A percentile compares a stretch with the other conserved stretches of the same genome.
These are phyloP conservation scores for Tricholoma bakamatsutake DNA, from an alignment of 768 basidiomycete species.

Conservation along the genomic window DNA sequence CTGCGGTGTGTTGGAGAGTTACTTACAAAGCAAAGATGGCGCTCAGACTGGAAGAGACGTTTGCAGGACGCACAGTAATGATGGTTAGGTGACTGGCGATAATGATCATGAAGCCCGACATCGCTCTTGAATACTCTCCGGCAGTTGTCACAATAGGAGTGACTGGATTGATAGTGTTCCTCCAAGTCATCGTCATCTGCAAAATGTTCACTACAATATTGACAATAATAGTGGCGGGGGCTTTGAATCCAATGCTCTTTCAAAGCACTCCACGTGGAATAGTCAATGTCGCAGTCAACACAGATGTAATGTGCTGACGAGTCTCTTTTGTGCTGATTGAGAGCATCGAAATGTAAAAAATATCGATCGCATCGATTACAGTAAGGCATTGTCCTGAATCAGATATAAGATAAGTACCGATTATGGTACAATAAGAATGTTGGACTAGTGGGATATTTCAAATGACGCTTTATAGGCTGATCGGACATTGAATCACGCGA, in stretches of 20 bases:
- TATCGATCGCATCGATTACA: slow-evolving; percentile 34
- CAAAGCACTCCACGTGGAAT: slow-evolving; percentile 30
- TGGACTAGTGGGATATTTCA: too few species aligned
- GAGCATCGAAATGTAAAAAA: slow-evolving; percentile 25
- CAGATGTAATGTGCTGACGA: slow-evolving; percentile 41
- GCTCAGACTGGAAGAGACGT: slow-evolving; percentile 35
- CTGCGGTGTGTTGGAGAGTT: neutral
- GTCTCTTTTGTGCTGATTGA: slow-evolving; percentile 29
- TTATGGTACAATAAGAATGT: too few species aligned
- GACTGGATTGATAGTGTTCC: slow-evolving; percentile 33
- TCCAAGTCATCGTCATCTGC: slow-evolving; percentile 24
- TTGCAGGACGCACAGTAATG: slow-evolving; percentile 41
- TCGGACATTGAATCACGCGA: too few species aligned
- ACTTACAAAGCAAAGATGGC: slow-evolving; percentile 26
- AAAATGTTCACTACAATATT: slow-evolving; percentile 42
- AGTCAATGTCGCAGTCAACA: slow-evolving; percentile 39
- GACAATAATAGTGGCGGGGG: slow-evolving; percentile 45
- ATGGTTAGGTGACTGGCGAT: slow-evolving; percentile 34
- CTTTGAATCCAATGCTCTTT: slow-evolving; percentile 50
- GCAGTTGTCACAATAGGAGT: slow-evolving; percentile 40
- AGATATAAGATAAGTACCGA: too few species aligned
- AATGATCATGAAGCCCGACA: slow-evolving; percentile 40
- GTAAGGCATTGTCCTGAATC: slow-evolving; percentile 29
- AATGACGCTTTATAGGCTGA: too few species aligned
- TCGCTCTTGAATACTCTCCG: slow-evolving; percentile 34